These are phyloP conservation scores for Fusarium sp. DNA, from an alignment of 2,329 filamentous ascomycete genomes.

Conservation along the genomic window DNA sequence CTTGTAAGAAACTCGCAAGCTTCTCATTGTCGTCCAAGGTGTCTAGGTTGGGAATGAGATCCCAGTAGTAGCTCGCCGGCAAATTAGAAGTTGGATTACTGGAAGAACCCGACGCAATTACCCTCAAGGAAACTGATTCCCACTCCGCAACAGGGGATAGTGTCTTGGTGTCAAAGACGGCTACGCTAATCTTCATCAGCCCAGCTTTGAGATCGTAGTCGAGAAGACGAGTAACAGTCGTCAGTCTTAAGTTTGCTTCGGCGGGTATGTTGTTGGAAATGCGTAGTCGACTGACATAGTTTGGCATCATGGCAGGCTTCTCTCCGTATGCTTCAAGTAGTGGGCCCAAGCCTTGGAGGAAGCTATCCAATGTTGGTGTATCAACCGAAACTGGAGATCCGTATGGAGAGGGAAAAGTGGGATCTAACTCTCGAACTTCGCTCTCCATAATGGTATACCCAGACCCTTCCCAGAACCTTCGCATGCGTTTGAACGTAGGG, in stretches of 20 bases:
- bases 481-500: too few species aligned
- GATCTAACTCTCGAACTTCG: neutral
- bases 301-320: constrained; percentile 49
- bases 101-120: neutral
- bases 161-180: constrained; percentile 38
- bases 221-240: constrained; percentile 44
- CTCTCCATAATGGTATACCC: too few species aligned
- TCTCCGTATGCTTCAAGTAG: constrained; percentile 41
- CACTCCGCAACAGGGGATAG: neutral
- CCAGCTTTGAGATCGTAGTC: constrained; percentile 46
- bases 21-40: neutral
- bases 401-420: constrained; percentile 9
- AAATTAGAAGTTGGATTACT: constrained; percentile 34
- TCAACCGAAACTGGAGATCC: constrained; percentile 47
- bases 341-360: constrained; percentile 46
- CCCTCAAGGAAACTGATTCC: neutral
- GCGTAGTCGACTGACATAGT: constrained; percentile 48
- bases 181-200: constrained; percentile 45
- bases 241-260: constrained; percentile 30
- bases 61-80: constrained; percentile 44
- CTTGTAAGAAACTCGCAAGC: neutral
- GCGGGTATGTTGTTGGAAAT: constrained; percentile 50
- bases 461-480: too few species aligned
- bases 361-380: constrained; percentile 48
- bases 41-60: constrained; percentile 44